Conservation (phyloP, 2,329 filamentous ascomycete genomes). For the Hirsutella minnesotensis region DNA sequence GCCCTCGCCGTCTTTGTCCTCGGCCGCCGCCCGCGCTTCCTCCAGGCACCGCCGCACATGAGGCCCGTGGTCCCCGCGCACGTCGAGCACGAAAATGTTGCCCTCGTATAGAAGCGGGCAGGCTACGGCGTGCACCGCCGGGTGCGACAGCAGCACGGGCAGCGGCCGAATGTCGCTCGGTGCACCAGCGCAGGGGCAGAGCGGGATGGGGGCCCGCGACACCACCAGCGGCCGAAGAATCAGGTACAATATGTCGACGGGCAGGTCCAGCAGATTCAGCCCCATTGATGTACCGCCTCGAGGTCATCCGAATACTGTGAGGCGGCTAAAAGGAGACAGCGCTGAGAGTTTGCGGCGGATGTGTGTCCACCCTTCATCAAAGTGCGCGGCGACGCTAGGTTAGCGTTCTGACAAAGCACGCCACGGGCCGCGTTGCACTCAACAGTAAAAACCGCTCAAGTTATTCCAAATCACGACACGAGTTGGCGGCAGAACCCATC, state of each 20-base stretch:
- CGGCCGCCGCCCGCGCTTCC: slow-evolving; percentile 5
- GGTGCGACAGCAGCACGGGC: slow-evolving; percentile 19
- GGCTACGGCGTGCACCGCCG: slow-evolving; percentile 19
- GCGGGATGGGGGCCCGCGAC: slow-evolving; percentile 10
- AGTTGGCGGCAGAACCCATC: too few relatives aligned
- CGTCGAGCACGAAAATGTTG: slow-evolving; percentile 19
- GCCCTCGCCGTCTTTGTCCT: slow-evolving; percentile 7
- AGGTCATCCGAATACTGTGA: too few relatives aligned
- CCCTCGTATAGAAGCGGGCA: slow-evolving; percentile 18
- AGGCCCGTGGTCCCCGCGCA: slow-evolving; percentile 14
- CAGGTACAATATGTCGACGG: slow-evolving; percentile 19
- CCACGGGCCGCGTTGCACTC: too few relatives aligned
- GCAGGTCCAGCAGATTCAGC: slow-evolving; percentile 20
- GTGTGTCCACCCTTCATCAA: too few relatives aligned
- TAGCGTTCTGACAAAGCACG: too few relatives aligned
- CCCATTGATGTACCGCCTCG: not conserved
- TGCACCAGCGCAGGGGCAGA: slow-evolving; percentile 16
- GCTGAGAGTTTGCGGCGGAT: too few relatives aligned
- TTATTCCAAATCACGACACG: too few relatives aligned
- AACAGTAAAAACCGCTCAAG: too few relatives aligned
- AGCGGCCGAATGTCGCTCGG: slow-evolving; percentile 11
- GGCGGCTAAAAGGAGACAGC: too few relatives aligned
- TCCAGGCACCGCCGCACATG: slow-evolving; percentile 15
- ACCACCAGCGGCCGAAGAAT: slow-evolving; percentile 18
- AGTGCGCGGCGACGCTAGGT: too few relatives aligned